Evolutionary conservation across 2,329 filamentous ascomycete genomes (phyloP).

Genomic region (Aureobasidium sp.): DNA sequence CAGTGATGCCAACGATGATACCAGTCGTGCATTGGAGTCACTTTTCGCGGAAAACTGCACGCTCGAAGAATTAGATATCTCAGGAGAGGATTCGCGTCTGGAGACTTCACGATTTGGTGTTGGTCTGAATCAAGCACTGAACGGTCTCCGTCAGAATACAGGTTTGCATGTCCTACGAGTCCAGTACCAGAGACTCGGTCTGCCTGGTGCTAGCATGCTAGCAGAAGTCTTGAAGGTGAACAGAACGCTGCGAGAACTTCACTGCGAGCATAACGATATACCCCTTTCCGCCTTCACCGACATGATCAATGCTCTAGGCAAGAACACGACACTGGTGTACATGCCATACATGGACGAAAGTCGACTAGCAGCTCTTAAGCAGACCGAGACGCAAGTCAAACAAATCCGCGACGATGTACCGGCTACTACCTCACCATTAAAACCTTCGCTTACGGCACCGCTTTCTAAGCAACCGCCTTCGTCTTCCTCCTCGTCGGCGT

Average conservation of each 20-base stretch:
- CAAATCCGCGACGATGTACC: constrained; percentile 39
- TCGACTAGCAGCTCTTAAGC: constrained; percentile 54
- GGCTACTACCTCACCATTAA: constrained; percentile 17
- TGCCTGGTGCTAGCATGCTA: constrained; percentile 62
- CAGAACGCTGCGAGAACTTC: constrained; percentile 54
- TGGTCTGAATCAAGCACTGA: constrained; percentile 59
- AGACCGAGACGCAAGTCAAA: constrained; percentile 50
- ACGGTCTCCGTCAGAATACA: constrained; percentile 57
- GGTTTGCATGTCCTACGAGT: constrained; percentile 57
- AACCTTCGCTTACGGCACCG: constrained; percentile 18
- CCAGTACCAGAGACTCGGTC: constrained; percentile 60
- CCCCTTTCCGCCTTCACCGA: constrained; percentile 64
- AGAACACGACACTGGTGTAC: constrained; percentile 55
- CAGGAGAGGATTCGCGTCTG: constrained; percentile 64
- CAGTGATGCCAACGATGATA: constrained; percentile 61
- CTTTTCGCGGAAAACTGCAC: constrained; percentile 63
- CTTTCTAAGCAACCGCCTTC: neutral
- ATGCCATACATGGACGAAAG: constrained; percentile 59
- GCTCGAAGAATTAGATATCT: constrained; percentile 61
- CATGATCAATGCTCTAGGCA: constrained; percentile 60
- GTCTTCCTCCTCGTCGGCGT: neutral
- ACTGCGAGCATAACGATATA: constrained; percentile 67
- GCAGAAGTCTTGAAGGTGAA: constrained; percentile 63
- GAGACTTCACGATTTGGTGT: constrained; percentile 63
- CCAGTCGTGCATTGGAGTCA: constrained; percentile 54